Percentiles rank a stretch among this genome's conserved stretches.
Evolutionary conservation across 2,329 filamentous ascomycete species (phyloP).

Genomic region (Harringtonia aguacate): DNA sequence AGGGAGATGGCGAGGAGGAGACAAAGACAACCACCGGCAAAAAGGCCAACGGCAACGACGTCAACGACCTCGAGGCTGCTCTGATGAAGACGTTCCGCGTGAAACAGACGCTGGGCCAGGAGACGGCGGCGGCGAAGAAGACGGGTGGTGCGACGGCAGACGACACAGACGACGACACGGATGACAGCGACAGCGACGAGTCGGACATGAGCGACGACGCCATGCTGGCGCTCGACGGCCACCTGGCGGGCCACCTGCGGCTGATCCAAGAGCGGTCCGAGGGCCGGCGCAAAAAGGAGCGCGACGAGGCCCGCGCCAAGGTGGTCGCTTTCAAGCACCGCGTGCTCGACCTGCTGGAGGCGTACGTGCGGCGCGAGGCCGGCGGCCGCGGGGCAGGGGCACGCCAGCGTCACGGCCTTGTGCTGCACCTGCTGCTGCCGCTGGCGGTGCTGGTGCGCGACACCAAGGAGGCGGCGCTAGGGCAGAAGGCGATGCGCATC

Average conservation of each 20-base stretch:
- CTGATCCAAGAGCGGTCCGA: constrained; percentile 53
- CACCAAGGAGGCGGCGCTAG: constrained; percentile 66
- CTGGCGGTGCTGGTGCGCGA: constrained; percentile 65
- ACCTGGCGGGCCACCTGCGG: constrained; percentile 77
- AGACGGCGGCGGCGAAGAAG: no score
- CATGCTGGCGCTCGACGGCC: constrained; percentile 81
- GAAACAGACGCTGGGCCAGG: constrained; percentile 46
- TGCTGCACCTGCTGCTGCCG: constrained; percentile 62
- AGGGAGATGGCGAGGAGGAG: constrained; percentile 15
- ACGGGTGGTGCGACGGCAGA: constrained; percentile 36
- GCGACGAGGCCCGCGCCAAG: constrained; percentile 76
- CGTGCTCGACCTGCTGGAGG: constrained; percentile 75
- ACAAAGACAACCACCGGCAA: neutral
- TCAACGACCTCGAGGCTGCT: constrained; percentile 50
- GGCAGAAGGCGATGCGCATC: constrained; percentile 61
- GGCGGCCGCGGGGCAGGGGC: neutral
- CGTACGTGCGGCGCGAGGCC: constrained; percentile 62
- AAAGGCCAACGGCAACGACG: constrained; percentile 43
- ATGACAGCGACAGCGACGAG: constrained; percentile 48
- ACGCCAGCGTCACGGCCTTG: constrained; percentile 34
- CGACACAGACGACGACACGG: no score
- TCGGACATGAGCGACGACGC: constrained; percentile 91
- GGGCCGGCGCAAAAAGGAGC: constrained; percentile 72
- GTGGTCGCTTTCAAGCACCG: constrained; percentile 94
- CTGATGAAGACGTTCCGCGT: constrained; percentile 53